Conservation (phyloP, 2,329 filamentous ascomycete species). For the Purpureocillium lavendulum region DNA sequence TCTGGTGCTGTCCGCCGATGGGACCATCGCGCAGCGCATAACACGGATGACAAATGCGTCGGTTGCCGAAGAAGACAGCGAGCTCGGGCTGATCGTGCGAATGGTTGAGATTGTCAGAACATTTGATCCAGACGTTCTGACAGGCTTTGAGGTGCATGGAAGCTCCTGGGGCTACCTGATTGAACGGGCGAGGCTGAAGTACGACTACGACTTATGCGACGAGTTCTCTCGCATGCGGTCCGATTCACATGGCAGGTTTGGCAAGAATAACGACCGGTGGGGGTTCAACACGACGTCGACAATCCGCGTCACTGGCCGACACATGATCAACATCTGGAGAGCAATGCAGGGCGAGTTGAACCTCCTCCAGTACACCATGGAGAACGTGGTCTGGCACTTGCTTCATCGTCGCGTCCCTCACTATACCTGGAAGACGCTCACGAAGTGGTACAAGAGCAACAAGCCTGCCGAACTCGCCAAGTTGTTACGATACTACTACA, state of each 20-base stretch:
- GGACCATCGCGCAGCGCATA: constrained; percentile 51
- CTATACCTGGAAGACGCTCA: constrained; percentile 72
- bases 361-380: constrained; percentile 88
- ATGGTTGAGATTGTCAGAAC: constrained; percentile 78
- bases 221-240: constrained; percentile 85
- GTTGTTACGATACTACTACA: constrained; percentile 69
- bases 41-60: constrained; percentile 53
- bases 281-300: constrained; percentile 91
- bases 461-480: constrained; percentile 63
- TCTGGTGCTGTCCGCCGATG: constrained; percentile 59
- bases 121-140: constrained; percentile 85
- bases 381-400: constrained; percentile 89
- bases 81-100: constrained; percentile 77
- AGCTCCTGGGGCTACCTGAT: constrained; percentile 94
- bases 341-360: constrained; percentile 92
- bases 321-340: constrained; percentile 96
- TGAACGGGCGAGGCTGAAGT: constrained; percentile 76
- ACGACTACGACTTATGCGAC: constrained; percentile 83
- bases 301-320: constrained; percentile 84
- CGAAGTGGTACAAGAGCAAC: constrained; percentile 68
- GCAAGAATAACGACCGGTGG: constrained; percentile 83
- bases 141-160: constrained; percentile 90
- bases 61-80: constrained; percentile 66
- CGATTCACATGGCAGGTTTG: constrained; percentile 74
- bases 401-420: constrained; percentile 83